Conservation (phyloP, 257 asterid genomes). For the Solanum tarijense region DNA sequence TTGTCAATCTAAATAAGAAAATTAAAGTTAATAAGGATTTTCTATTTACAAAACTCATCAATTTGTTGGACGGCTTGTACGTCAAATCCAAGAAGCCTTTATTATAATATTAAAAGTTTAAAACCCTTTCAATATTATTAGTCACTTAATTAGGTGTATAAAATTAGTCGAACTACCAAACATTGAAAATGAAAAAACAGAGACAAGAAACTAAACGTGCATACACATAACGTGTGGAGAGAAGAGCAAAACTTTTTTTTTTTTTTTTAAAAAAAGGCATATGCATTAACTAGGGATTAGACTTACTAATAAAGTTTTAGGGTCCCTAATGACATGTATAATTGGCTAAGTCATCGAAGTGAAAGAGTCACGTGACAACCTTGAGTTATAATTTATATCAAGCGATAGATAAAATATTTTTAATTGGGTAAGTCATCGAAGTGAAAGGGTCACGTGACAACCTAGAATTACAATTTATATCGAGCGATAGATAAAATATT, state of each 20-base stretch:
- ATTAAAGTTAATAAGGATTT: background rate
- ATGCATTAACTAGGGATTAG: too few relatives aligned
- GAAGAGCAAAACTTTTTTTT: background rate
- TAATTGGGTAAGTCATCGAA: too few relatives aligned
- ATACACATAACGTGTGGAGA: background rate
- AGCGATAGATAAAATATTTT: too few relatives aligned
- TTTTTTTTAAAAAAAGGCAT: too few relatives aligned
- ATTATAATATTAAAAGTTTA: background rate
- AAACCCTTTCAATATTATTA: background rate
- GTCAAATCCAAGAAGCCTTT: background rate
- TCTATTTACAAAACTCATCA: background rate
- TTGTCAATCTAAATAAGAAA: constrained; percentile 1
- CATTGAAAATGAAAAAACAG: background rate
- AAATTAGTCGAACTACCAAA: background rate
- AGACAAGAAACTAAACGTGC: background rate
- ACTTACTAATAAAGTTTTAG: background rate
- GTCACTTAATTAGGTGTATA: background rate
- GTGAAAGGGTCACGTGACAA: background rate
- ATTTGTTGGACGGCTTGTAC: background rate
- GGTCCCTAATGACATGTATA: too few relatives aligned
- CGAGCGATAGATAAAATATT: too few relatives aligned
- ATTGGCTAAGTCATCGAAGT: background rate
- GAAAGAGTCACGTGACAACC: background rate
- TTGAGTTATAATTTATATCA: too few relatives aligned
- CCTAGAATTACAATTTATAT: too few relatives aligned